Conservation (phyloP, 805 yeast genomes). For the Candida maris region DNA sequence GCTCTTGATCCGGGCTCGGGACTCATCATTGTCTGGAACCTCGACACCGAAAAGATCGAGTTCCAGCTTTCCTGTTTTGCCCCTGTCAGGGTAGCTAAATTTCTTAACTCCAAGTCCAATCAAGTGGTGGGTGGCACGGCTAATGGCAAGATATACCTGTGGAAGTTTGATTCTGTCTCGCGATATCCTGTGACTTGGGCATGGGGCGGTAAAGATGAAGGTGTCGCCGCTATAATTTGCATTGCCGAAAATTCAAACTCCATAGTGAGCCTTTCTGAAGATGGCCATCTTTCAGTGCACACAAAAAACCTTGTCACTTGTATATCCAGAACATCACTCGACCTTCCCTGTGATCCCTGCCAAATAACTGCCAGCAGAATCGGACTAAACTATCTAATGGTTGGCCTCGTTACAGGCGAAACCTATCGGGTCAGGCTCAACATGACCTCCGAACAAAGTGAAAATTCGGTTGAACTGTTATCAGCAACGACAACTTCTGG, state of each 20-base stretch:
- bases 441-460: slow-evolving; percentile 9
- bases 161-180: slow-evolving; percentile 41
- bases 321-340: slow-evolving; percentile 11
- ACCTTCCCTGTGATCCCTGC: slow-evolving; percentile 5
- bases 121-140: slow-evolving; percentile 46
- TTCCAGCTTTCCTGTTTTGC: slow-evolving; percentile 40
- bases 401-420: slow-evolving; percentile 25
- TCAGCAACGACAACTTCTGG: slow-evolving; percentile 3
- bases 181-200: slow-evolving; percentile 23
- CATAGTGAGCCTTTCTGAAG: slow-evolving; percentile 19
- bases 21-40: slow-evolving; percentile 29
- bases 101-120: slow-evolving; percentile 36
- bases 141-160: slow-evolving; percentile 49
- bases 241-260: slow-evolving; percentile 26
- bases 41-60: slow-evolving; percentile 27
- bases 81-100: slow-evolving; percentile 36
- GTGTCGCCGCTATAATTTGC: slow-evolving; percentile 17
- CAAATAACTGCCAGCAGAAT: slow-evolving; percentile 20
- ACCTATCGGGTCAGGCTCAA: slow-evolving; percentile 13
- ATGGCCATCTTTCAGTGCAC: slow-evolving; percentile 19
- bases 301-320: slow-evolving; percentile 22
- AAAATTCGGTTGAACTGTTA: slow-evolving; percentile 6
- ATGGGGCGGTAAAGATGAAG: neutral
- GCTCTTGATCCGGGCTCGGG: slow-evolving; percentile 7
- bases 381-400: slow-evolving; percentile 16